Evolutionary conservation across 352 stramenopile species (phyloP).

Genomic region (Phytophthora megakarya): DNA sequence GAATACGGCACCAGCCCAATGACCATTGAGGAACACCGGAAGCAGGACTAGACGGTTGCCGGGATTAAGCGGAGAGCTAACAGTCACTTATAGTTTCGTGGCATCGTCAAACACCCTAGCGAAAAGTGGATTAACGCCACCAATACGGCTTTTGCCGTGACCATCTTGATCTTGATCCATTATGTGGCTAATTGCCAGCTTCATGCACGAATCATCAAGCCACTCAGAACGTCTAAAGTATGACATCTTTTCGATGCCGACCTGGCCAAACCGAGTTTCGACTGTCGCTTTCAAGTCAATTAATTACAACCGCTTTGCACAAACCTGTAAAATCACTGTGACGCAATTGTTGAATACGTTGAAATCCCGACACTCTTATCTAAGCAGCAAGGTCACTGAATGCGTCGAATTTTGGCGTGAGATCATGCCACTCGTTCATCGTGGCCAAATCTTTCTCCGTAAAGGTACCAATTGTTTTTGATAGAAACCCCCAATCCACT

Average conservation of each 20-base stretch:
- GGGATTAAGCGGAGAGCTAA: neutral
- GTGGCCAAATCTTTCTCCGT: neutral
- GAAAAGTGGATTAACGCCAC: slow-evolving; percentile 10
- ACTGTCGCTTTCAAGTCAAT: no score
- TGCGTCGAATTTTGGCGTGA: neutral
- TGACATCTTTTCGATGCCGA: no score
- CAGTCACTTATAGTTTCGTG: neutral
- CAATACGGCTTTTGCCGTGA: no score
- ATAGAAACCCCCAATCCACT: neutral
- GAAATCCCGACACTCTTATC: neutral
- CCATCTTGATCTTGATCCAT: no score
- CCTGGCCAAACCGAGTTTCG: no score
- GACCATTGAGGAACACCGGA: neutral
- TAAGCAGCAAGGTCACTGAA: neutral
- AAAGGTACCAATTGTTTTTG: neutral
- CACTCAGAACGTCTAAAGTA: no score
- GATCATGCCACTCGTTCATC: neutral
- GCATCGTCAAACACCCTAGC: neutral
- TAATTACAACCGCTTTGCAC: no score
- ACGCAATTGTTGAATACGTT: neutral
- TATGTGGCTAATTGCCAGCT: no score
- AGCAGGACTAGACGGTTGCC: neutral
- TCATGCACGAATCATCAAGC: no score
- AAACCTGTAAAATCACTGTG: no score
- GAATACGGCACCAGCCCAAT: slow-evolving; percentile 10